Evolutionary conservation across 768 basidiomycete species (phyloP), one percentile per base, ranked within the genome.

Genomic region (Coprinopsis sp.): DNA sequence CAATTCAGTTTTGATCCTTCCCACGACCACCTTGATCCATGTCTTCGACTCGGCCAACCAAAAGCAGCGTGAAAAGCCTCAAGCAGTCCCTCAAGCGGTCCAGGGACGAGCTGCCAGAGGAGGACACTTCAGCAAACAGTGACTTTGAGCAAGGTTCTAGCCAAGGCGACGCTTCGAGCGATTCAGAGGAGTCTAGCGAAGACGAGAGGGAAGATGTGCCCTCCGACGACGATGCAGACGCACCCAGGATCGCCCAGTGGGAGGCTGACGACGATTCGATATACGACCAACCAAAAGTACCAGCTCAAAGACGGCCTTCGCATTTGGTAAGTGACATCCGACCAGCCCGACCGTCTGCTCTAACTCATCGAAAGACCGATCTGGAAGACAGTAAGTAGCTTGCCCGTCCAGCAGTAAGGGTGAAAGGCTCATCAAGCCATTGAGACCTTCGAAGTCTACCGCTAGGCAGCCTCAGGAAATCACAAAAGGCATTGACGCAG

Each of bases 381-480:
- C 44, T 64, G 49, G 57, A 60, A 54, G 54, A 57, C 34, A 54
- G 64, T 67, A 28, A 31, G 60, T 45, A 19, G 24, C 41, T 27
- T 37, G 8, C 28, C 19, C 19, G 2, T 16, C 22, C 1, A 29
- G 24, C 33, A 19, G 33, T 19, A 13, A 19, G 6, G 43, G 14
- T 29, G 16, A 44, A 8, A 6, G 14, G 37, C 5, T 13, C 52
- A 22, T 51, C 19, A 33, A n/a, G 44, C 33, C 22, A 33, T 22
- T 4, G 45, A 86, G 84, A 80, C 57, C 64, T 86, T 33, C 76
- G 78, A 18, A 61, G 70, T 27, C 53, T 90, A 22, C 81, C 87
- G 1, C 71, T 89, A 12, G 82, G 82, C 4, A 68, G 80, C 4
- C 67, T 87, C 18, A 73, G 81, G 18, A 79, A 70, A 53, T 85